phyloP scores from a whole-genome alignment of 495 filamentous ascomycete genomes.

The Penicillium daleae region DNA sequence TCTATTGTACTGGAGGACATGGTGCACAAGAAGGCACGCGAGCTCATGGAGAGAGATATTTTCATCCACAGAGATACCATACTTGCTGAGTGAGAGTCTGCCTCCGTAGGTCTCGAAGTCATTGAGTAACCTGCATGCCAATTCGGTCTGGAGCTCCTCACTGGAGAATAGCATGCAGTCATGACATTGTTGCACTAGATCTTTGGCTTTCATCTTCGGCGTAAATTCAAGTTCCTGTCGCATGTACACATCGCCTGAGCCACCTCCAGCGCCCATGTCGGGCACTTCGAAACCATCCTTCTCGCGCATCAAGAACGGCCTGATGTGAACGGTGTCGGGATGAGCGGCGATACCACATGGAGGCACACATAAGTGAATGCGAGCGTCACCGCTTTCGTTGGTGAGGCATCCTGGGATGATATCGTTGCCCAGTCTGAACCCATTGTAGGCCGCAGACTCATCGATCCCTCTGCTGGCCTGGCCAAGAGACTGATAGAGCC shows the following conservation, averaged over 20 bases:
- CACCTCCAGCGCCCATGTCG: slow-evolving; percentile 79
- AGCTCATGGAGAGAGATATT: slow-evolving; percentile 53
- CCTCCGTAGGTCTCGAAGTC: slow-evolving; percentile 33
- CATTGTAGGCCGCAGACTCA: slow-evolving; percentile 71
- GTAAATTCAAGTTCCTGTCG: slow-evolving; percentile 65
- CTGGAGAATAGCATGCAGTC: slow-evolving; percentile 38
- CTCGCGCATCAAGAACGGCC: slow-evolving; percentile 68
- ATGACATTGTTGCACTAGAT: slow-evolving; percentile 52
- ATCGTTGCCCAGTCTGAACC: slow-evolving; percentile 76
- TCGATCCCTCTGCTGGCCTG: slow-evolving; percentile 41
- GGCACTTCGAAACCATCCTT: slow-evolving; percentile 61
- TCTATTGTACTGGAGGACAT: slow-evolving; percentile 11
- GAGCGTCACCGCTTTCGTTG: slow-evolving; percentile 53
- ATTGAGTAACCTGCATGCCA: neutral
- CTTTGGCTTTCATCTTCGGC: slow-evolving; percentile 43
- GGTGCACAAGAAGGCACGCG: slow-evolving; percentile 38
- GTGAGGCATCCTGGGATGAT: slow-evolving; percentile 73
- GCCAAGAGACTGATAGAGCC: slow-evolving; percentile 70
- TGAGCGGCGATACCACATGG: slow-evolving; percentile 56
- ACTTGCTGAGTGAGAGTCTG: slow-evolving; percentile 46
- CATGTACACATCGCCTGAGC: slow-evolving; percentile 72
- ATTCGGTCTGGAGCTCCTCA: no score
- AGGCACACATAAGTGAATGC: slow-evolving; percentile 87
- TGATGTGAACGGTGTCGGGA: slow-evolving; percentile 69
- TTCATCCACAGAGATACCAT: slow-evolving; percentile 41